These are phyloP conservation scores for Gymnopus androsaceus DNA, from an alignment of 1,284 basidiomycete species.

Conservation along the genomic window DNA sequence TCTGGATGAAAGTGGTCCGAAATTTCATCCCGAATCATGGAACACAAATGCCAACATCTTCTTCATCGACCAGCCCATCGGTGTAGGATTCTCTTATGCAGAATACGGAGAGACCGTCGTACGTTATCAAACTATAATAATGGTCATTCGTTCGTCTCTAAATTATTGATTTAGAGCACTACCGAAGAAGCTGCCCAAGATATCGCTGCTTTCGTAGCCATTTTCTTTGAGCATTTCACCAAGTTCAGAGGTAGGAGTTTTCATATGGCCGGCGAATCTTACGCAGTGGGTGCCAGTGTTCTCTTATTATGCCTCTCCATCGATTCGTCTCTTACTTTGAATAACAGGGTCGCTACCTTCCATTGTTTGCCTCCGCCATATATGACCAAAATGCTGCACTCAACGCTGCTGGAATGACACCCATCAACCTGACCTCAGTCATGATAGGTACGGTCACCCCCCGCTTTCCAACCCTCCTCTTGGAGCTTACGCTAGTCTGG, in stretches of 20 bases:
- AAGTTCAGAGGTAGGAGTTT: conserved; percentile 68
- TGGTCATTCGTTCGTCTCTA: not conserved
- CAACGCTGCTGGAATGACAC: conserved; percentile 59
- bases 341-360: conserved; percentile 76
- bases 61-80: conserved; percentile 70
- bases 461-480: not conserved
- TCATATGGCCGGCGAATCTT: conserved; percentile 79
- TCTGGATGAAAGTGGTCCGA: conserved; percentile 42
- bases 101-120: conserved; percentile 68
- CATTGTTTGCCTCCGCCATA: conserved; percentile 78
- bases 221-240: conserved; percentile 74
- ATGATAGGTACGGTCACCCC: conserved; percentile 69
- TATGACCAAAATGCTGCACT: conserved; percentile 76
- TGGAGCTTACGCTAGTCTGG: not conserved
- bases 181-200: conserved; percentile 72
- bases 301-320: no score
- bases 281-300: conserved; percentile 56
- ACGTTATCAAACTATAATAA: conserved; percentile 23
- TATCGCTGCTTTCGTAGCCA: conserved; percentile 66
- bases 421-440: conserved; percentile 78
- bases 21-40: conserved; percentile 65
- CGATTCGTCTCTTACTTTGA: not conserved
- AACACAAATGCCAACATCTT: conserved; percentile 71
- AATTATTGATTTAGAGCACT: conserved; percentile 41
- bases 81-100: conserved; percentile 73